Base-by-base conservation (phyloP, 23 red algal genomes). In the Gracilariopsis chorda region DNA sequence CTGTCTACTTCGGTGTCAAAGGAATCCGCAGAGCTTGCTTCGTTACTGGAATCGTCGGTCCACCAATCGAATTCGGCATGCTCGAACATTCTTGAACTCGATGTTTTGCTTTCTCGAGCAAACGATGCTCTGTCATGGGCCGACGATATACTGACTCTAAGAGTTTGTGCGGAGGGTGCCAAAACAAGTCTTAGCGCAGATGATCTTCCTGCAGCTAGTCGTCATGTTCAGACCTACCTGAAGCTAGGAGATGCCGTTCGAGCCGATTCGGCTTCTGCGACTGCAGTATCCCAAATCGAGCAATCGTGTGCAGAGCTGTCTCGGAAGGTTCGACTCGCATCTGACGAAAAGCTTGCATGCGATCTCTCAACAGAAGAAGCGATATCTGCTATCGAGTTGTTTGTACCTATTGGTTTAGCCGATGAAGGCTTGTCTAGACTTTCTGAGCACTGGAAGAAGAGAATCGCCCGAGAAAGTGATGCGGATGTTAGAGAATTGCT, bases 151-250 rank as follows among this genome's bases (percentile, higher is more conserved):
- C 71, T 95, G 33, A 72, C 62, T 47, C 29, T 95, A 8, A 52
- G 93, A 8, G 63, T 80, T 1, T 95, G 93, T 40, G 86, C 93
- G 6, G 93, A 95, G 64, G 84, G 84, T 28, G 85, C 84, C 2
- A 88, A 87, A 47, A 84, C 93, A 36, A 64, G 71, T 16, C 63
- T 89, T 1, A 80, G 48, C 10, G 79, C 79, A 1, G 82, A 60
- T 51, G 93, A 95, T 81, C 61, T 86, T 20, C 33, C 53, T 14
- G 59, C 69, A 14, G 92, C 82, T 76, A 73, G 71, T 28, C 64
- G 60, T 20, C 84, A 83, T 71, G 82, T 89, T 3, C 20, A 70
- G 36, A 64, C 35, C 1, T 94, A 88, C 63, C 84, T 86, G 14
- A 56, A 52, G 20, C 65, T 94, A 32, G 76, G 64, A 16, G 64